Base-by-base conservation (phyloP, 75 land plant genomes). In the Picea sitchensis region DNA sequence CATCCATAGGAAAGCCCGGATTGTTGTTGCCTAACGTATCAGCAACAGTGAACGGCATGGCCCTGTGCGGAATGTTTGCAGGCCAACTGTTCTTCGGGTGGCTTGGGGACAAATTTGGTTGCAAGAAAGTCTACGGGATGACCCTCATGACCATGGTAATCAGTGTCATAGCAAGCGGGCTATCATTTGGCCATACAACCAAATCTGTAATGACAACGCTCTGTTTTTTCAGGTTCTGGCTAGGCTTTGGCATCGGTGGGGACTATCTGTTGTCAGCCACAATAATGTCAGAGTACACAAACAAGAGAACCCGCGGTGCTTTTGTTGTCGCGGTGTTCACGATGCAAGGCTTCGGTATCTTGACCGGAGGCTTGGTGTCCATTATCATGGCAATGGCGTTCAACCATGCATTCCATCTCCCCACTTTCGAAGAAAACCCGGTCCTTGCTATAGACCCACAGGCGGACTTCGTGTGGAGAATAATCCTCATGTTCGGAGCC, bases 211-310 rank as follows among this genome's bases (percentile, higher is more conserved):
- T 77, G 14, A 30, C 78, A 26, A 89, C 77, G 54, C 86, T 89
- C 32, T 87, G 91, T 54, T 89, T 89, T 84, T 89, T 89, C 80
- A 76, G 91, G 31, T 88, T 88, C 78, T 88, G 90, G 90, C 79
- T 88, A 2, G 90, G 90, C 17, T 83, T 88, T 59, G 88, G 90
- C n/a, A 83, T 88, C 38, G 90, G 90, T 2, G 89, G 89, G 4
- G 85, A 86, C 77, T 88, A 88, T 47, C 90, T 88, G 11, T 67
- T 88, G 3, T 81, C 86, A 20, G 89, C 90, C 21, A 86, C 88
- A 0, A 88, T 88, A 69, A 88, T 88, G 89, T 82, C 89, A 0
- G 89, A 88, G 60, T 88, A 88, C 61, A 81, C 89, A 15, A 88
- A 88, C 71, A 88, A 79, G 63, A 82, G 36, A 54, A 87, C 88